Evolutionary conservation across 1,284 basidiomycete species (phyloP), one percentile per base, ranked within the genome.

Genomic region (Ustilago bromivora): DNA sequence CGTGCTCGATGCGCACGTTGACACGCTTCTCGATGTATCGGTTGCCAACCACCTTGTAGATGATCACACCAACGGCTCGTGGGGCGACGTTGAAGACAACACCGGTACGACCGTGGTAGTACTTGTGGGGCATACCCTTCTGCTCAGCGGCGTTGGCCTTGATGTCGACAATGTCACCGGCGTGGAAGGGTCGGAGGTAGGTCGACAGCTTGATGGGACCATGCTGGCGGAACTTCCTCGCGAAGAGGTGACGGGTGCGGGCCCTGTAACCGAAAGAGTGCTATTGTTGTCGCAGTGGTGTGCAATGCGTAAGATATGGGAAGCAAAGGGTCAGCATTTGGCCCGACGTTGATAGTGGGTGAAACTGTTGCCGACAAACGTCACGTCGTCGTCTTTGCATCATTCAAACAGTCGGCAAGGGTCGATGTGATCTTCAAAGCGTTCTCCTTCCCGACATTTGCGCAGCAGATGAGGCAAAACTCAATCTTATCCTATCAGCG

Each of bases 41-140:
- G 90, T 96, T 96, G 85, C 96, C 96, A 85, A 99, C 96, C 84
- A 98, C 91, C 89, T 99, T 99, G 93, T 98, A 92, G 83, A 96
- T 92, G 88, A 99, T 96, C 76, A 99, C 94, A 88, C 96, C 96
- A 82, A 99, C 96, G 67, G 94, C 93, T 70, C 92, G 91, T 73
- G 94, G 94, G 62, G 96, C 94, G 79, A 99, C 96, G 89, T 98
- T 98, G 92, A 97, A 99, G 79, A 99, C 90, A 85, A 99, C 96
- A 82, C 97, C 96, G 79, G 96, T 99, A 78, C 94, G 93, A 84
- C 94, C 95, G 83, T 66, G 71, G 84, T 86, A 86, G 80, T 84
- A 85, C 89, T 98, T 98, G 91, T 98, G 96, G 87, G 96, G 96
- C 95, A 99, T 98, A 88, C 96, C 96, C 93, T 96, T 97, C 91